These are phyloP conservation scores for Leccinum ochraceum DNA, from an alignment of 768 basidiomycete genomes.

Conservation along the genomic window DNA sequence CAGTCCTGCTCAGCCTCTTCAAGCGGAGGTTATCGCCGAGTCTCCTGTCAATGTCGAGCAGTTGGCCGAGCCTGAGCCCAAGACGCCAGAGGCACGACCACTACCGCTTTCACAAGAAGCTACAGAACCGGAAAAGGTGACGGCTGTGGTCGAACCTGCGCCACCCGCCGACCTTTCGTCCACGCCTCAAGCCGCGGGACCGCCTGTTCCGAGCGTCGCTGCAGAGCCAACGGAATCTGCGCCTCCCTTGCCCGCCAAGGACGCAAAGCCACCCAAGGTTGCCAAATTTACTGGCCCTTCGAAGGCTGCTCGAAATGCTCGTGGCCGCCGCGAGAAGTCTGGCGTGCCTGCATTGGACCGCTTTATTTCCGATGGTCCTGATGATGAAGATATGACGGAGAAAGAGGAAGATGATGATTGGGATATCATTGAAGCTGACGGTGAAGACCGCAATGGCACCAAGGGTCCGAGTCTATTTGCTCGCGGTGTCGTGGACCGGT, in stretches of 20 bases:
- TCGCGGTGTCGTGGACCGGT: constrained; percentile 89
- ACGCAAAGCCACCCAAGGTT: constrained; percentile 29
- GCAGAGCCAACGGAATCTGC: constrained; percentile 22
- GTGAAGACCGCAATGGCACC: constrained; percentile 82
- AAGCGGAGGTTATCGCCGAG: constrained; percentile 38
- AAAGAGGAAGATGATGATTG: constrained; percentile 78
- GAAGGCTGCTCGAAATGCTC: constrained; percentile 32
- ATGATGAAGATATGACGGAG: constrained; percentile 43
- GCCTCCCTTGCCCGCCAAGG: constrained; percentile 35
- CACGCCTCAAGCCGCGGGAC: constrained; percentile 18
- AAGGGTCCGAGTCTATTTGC: constrained; percentile 83
- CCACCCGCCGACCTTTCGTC: constrained; percentile 17
- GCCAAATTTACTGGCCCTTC: constrained; percentile 16
- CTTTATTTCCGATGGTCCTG: constrained; percentile 56
- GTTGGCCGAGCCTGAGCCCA: constrained; percentile 57
- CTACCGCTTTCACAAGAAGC: constrained; percentile 34
- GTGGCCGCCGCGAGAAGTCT: constrained; percentile 73
- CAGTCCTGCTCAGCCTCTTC: constrained; percentile 26
- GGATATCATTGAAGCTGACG: constrained; percentile 85
- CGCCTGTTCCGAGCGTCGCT: constrained; percentile 1
- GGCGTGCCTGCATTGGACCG: constrained; percentile 81
- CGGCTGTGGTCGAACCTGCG: constrained; percentile 16
- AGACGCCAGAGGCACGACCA: constrained; percentile 72
- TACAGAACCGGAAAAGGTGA: constrained; percentile 16
- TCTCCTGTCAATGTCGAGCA: constrained; percentile 34